Percentiles rank a stretch among this genome's conserved stretches.
Evolutionary conservation across 208 protist species (phyloP).

Genomic region (Trypanosoma theileri): DNA sequence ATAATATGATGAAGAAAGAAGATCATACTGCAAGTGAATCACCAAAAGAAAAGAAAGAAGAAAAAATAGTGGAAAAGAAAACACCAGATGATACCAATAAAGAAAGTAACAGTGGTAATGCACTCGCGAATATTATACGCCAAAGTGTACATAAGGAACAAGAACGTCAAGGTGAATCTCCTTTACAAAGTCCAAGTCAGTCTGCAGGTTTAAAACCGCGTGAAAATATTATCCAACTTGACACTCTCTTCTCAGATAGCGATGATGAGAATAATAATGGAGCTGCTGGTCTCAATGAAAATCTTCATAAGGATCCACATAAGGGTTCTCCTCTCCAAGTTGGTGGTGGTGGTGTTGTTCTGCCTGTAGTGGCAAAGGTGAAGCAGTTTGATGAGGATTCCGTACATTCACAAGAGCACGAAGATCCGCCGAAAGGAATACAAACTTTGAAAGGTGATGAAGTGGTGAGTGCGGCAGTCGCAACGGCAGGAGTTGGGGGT

Average conservation of each 20-base stretch:
- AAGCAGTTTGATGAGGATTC: no score
- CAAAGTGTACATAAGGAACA: conserved; percentile 3
- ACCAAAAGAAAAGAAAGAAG: not conserved
- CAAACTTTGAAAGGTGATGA: no score
- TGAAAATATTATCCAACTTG: conserved; percentile 9
- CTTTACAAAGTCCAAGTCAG: no score
- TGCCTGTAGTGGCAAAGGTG: no score
- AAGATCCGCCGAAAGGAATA: no score
- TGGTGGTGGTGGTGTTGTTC: no score
- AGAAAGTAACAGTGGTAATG: not conserved
- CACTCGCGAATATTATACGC: conserved; percentile 9
- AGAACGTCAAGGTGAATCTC: not conserved
- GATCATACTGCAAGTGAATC: no score
- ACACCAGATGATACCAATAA: not conserved
- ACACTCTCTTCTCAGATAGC: conserved; percentile 10
- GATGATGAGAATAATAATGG: not conserved
- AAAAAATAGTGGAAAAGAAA: not conserved
- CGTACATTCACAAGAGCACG: no score
- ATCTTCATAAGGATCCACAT: not conserved
- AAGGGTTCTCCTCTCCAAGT: not conserved
- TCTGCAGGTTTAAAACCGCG: not conserved
- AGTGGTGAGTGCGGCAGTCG: no score
- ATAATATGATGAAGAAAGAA: no score
- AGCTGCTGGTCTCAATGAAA: not conserved
- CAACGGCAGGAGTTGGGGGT: not conserved